Evolutionary conservation across 257 asterid species (phyloP), one percentile per base, ranked within the genome.

Genomic region (Capsicum chinense): DNA sequence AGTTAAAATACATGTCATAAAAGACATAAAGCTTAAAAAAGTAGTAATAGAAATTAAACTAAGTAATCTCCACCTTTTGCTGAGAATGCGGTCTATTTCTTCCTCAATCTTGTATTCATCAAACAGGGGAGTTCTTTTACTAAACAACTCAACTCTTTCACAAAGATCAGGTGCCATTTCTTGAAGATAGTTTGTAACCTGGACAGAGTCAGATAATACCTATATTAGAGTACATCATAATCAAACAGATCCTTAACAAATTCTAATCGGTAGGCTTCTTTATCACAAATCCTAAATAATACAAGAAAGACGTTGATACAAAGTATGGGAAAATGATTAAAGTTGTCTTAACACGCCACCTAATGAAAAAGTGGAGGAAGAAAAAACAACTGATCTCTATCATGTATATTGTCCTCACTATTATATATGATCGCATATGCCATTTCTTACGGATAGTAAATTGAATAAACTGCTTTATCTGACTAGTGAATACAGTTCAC

Each of bases 171-270:
- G 98, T 84, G 98, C 99, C 83, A 95, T 92, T 78, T 92, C 98
- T 88, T 93, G 97, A 83, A 97, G 98, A 93, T 97, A 97, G 92
- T 93, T 96, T 88, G 98, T 93, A 89, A 94, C 98, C 99, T 96
- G 94, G 56, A 83, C 78, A 63, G 64, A 83, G 64, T 26, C 64
- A 48, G 33, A 13, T 33, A 4, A 78, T 26, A 78, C 7, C 21
- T 78, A 26, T 15, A 78, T 78, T 54, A 54, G 15, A 57, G 50
- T 8, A 78, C 82, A 26, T 7, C n/a, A 50, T 48, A 78, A 26
- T 26, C 33, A 9, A 14, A 26, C 11, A 26, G 4, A 14, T 52
- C 64, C 64, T 13, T 35, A 78, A 54, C 50, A 15, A 54, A 7
- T 26, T 35, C 26, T 78, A 54, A 48, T 9, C 80, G 44, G 15